Percentiles rank a stretch among this genome's conserved stretches.
Conservation (phyloP, 805 yeast genomes). For the Pichia manshurica region DNA sequence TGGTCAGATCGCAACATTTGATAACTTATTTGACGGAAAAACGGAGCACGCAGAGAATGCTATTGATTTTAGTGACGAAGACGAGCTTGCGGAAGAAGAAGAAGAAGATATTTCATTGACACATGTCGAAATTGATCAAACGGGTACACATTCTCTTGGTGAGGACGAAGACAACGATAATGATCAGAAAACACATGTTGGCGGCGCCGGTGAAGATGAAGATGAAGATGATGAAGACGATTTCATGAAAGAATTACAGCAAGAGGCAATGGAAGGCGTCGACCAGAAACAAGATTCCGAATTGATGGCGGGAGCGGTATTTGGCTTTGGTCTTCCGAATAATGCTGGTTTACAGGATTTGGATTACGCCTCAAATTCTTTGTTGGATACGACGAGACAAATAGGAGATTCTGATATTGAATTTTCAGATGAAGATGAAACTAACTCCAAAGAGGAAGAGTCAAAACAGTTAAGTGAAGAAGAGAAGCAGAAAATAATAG, state of each 20-base stretch:
- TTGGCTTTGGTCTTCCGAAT: slow-evolving; percentile 29
- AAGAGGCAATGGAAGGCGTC: slow-evolving; percentile 34
- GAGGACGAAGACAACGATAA: slow-evolving; percentile 15
- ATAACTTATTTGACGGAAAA: slow-evolving; percentile 38
- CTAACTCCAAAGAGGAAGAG: slow-evolving; percentile 13
- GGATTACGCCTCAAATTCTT: slow-evolving; percentile 27
- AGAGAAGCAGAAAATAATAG: slow-evolving; percentile 6
- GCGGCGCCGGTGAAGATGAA: slow-evolving; percentile 36
- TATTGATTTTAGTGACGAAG: slow-evolving; percentile 88
- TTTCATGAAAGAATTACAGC: slow-evolving; percentile 33
- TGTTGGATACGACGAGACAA: slow-evolving; percentile 16
- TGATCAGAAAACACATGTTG: slow-evolving; percentile 24
- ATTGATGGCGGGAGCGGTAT: slow-evolving; percentile 27
- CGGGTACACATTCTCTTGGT: neutral
- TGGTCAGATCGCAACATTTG: slow-evolving; percentile 31
- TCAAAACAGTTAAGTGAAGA: slow-evolving; percentile 4
- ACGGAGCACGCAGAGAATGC: slow-evolving; percentile 87
- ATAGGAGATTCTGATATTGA: slow-evolving; percentile 23
- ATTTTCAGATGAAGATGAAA: slow-evolving; percentile 27
- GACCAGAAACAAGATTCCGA: slow-evolving; percentile 23
- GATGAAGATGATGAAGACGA: slow-evolving; percentile 33
- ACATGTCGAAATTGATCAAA: neutral
- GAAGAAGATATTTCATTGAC: neutral
- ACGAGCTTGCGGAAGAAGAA: slow-evolving; percentile 90
- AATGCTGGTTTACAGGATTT: slow-evolving; percentile 29